Conservation (phyloP, 1,284 basidiomycete species). For the Cutaneotrichosporon sp. region DNA sequence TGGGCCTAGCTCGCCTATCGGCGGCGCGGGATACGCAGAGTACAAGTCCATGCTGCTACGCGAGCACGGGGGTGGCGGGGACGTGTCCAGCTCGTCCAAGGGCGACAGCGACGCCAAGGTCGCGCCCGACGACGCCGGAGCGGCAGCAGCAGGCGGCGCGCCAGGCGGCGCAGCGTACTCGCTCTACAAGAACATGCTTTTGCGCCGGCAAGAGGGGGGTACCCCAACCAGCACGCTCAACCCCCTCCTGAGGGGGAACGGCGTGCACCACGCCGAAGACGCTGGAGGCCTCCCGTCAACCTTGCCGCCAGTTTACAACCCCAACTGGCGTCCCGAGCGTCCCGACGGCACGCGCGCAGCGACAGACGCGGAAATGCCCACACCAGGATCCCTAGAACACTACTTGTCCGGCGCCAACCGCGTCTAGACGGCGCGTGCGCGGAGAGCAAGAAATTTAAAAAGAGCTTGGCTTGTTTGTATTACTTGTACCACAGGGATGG, state of each 20-base stretch:
- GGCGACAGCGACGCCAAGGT: neutral
- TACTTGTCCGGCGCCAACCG: neutral
- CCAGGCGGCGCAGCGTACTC: neutral
- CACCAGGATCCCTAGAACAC: neutral
- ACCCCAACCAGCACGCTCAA: too few species aligned
- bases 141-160: neutral
- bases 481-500: conserved; percentile 4
- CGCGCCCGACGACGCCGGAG: neutral
- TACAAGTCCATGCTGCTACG: too few species aligned
- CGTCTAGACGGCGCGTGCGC: neutral
- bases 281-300: neutral
- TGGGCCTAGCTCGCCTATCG: too few species aligned
- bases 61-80: too few species aligned
- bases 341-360: neutral
- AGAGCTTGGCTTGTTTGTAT: conserved; percentile 24
- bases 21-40: too few species aligned
- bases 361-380: neutral
- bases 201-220: neutral
- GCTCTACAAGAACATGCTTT: neutral
- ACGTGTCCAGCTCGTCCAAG: too few species aligned
- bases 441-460: conserved; percentile 5
- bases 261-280: conserved; percentile 1
- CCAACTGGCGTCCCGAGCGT: neutral
- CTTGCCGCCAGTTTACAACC: neutral
- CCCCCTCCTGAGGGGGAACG: neutral